Evolutionary conservation across 768 basidiomycete species (phyloP).

Genomic region (Leccinum fibrillosum): DNA sequence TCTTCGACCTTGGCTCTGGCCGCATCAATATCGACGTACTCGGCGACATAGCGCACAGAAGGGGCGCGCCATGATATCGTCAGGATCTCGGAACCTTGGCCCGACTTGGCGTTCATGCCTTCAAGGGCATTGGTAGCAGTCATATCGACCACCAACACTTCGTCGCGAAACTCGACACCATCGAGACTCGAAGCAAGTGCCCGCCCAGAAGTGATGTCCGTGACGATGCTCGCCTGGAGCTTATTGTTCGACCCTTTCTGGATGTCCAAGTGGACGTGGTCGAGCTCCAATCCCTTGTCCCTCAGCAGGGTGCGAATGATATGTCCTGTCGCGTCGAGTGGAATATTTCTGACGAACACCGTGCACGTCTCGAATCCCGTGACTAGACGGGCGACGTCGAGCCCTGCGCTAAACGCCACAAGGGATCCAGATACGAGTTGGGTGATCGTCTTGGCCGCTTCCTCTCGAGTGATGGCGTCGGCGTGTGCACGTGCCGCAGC

Average conservation of each 20-base stretch:
- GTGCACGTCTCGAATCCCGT: constrained; percentile 53
- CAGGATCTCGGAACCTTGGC: constrained; percentile 37
- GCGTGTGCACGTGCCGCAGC: constrained; percentile 15
- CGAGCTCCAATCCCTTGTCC: constrained; percentile 39
- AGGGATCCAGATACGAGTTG: constrained; percentile 44
- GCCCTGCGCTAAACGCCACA: constrained; percentile 48
- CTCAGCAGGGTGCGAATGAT: constrained; percentile 44
- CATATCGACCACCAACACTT: constrained; percentile 41
- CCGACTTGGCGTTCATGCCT: constrained; percentile 39
- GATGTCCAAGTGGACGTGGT: constrained; percentile 34
- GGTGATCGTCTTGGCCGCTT: constrained; percentile 41
- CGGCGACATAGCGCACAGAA: constrained; percentile 43
- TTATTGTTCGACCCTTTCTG: constrained; percentile 26
- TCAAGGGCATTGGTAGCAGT: constrained; percentile 36
- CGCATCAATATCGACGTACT: constrained; percentile 30
- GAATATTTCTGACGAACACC: constrained; percentile 46
- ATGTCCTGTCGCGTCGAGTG: constrained; percentile 33
- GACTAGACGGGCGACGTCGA: constrained; percentile 41
- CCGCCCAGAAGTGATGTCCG: constrained; percentile 39
- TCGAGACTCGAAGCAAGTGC: constrained; percentile 44
- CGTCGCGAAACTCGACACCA: constrained; percentile 45
- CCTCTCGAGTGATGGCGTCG: constrained; percentile 25
- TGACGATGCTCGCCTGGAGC: constrained; percentile 42
- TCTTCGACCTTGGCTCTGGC: constrained; percentile 31
- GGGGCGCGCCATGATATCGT: constrained; percentile 52